Evolutionary conservation across 2,329 filamentous ascomycete species (phyloP).

Genomic region (Phialophora expanda): DNA sequence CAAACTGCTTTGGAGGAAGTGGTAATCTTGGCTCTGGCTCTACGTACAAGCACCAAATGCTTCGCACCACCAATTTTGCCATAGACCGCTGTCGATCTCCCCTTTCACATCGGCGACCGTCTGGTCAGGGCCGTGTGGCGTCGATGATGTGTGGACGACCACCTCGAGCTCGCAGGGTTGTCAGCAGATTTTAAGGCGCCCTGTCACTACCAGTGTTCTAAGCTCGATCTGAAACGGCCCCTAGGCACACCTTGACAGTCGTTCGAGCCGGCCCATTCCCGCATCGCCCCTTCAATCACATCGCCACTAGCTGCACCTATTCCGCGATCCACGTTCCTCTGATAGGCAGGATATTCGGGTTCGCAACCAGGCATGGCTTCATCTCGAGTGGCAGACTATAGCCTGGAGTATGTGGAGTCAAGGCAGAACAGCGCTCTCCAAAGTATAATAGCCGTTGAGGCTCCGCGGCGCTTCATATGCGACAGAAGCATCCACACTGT

Average conservation of each 20-base stretch:
- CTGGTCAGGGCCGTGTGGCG: not conserved
- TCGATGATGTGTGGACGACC: not conserved
- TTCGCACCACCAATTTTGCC: not conserved
- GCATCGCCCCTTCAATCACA: not conserved
- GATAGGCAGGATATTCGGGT: conserved; percentile 7
- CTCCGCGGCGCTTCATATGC: not conserved
- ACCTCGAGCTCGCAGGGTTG: conserved; percentile 7
- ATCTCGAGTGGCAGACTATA: not conserved
- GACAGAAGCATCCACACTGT: not conserved
- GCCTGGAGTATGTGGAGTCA: not conserved
- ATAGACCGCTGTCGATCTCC: not conserved
- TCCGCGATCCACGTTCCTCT: not conserved
- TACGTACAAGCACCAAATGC: not conserved
- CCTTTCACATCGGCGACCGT: not conserved
- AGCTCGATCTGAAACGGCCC: conserved; percentile 11
- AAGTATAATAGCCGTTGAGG: not conserved
- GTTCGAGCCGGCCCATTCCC: not conserved
- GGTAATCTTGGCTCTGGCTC: not conserved
- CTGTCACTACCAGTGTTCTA: not conserved
- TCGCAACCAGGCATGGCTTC: not conserved
- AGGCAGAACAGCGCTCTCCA: not conserved
- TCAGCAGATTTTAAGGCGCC: conserved; percentile 2
- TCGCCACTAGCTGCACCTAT: not conserved
- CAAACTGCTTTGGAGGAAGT: not conserved
- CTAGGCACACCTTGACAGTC: not conserved